These are phyloP conservation scores for Agaricus subrufescens DNA, from an alignment of 768 basidiomycete species.

Conservation along the genomic window DNA sequence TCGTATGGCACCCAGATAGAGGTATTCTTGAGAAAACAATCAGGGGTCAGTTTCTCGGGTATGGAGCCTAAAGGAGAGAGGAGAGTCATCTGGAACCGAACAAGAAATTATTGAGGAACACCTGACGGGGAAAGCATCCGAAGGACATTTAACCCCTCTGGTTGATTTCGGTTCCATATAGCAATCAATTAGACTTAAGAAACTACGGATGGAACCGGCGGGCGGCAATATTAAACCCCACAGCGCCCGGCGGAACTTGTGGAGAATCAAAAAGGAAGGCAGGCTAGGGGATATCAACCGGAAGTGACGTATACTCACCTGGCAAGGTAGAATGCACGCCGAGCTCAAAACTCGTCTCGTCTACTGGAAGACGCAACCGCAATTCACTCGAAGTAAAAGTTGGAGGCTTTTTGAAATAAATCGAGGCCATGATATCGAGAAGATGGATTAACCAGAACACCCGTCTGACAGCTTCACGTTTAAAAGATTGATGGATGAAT, in stretches of 20 bases:
- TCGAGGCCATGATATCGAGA: conserved; percentile 45
- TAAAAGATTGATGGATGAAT: conserved; percentile 57
- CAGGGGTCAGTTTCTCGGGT: conserved; percentile 10
- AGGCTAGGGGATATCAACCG: conserved; percentile 4
- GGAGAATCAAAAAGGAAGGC: not conserved
- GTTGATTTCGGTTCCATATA: not conserved
- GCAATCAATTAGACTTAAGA: conserved; percentile 8
- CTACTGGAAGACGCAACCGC: conserved; percentile 67
- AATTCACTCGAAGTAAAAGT: conserved; percentile 41
- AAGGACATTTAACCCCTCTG: conserved; percentile 8
- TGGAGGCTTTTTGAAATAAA: conserved; percentile 42
- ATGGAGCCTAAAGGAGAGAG: conserved; percentile 15
- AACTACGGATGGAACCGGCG: conserved; percentile 7
- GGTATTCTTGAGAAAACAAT: conserved; percentile 49
- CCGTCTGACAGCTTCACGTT: conserved; percentile 76
- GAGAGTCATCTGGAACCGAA: conserved; percentile 15
- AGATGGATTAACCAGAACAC: conserved; percentile 77
- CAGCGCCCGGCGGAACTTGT: conserved; percentile 6
- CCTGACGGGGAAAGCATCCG: not conserved
- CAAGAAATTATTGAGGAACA: not conserved
- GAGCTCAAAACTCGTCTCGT: conserved; percentile 79
- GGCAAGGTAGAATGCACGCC: conserved; percentile 53
- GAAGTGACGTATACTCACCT: conserved; percentile 28
- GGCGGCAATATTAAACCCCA: conserved; percentile 5
- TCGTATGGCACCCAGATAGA: conserved; percentile 58